phyloP scores from a whole-genome alignment of 2,329 filamentous ascomycete species.

The Rutstroemia sydowiana region DNA sequence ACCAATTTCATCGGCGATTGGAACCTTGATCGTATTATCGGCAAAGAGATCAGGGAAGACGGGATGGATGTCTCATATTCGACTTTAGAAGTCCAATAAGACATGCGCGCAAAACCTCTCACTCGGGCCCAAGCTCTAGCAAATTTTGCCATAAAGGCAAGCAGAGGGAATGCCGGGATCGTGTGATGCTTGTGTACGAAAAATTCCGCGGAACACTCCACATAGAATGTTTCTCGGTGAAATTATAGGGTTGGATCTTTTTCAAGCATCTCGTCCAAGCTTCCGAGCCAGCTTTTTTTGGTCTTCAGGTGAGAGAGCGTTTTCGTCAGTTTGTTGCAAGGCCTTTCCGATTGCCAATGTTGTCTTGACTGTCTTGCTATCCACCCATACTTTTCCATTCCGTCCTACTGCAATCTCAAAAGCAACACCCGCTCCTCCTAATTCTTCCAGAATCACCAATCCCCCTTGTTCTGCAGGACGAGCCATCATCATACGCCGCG shows the following conservation, averaged over 20 bases:
- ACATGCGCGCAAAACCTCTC: too few species aligned
- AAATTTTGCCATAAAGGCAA: too few species aligned
- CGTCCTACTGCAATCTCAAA: slow-evolving; percentile 93
- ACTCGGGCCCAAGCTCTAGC: too few species aligned
- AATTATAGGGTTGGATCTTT: background rate
- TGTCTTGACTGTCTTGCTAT: slow-evolving; percentile 65
- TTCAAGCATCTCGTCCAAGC: slow-evolving; percentile 33
- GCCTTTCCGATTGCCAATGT: slow-evolving; percentile 74
- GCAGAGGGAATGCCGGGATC: too few species aligned
- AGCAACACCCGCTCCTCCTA: slow-evolving; percentile 67
- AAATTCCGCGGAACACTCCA: background rate
- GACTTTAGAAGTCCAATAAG: too few species aligned
- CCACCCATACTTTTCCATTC: slow-evolving; percentile 90
- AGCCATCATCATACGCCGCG: slow-evolving; percentile 67
- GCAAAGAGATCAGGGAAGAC: background rate
- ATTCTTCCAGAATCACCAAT: slow-evolving; percentile 68
- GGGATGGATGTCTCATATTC: too few species aligned
- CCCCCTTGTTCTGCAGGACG: slow-evolving; percentile 54
- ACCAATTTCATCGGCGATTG: background rate
- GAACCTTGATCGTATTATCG: background rate
- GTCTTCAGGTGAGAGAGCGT: slow-evolving; percentile 51
- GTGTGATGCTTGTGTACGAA: too few species aligned
- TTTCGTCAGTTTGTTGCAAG: slow-evolving; percentile 69
- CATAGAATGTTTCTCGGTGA: background rate
- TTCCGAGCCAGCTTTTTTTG: slow-evolving; percentile 65